Conservation (phyloP, 1,284 basidiomycete genomes). For the Hemileia vastatrix region DNA sequence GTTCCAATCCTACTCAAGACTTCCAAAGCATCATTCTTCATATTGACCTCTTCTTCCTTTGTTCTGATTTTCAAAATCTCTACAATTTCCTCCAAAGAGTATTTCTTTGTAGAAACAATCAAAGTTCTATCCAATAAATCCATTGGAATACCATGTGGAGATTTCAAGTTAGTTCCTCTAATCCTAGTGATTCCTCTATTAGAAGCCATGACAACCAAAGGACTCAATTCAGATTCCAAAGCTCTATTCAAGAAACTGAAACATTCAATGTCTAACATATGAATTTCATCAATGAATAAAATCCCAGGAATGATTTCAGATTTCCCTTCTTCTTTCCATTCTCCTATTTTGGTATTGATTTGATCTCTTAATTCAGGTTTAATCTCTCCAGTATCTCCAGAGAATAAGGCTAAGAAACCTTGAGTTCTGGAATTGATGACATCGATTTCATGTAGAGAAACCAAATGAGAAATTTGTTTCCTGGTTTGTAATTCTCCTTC, state of each 20-base stretch:
- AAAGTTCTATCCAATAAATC: constrained; percentile 89
- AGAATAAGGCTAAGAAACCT: constrained; percentile 59
- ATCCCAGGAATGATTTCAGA: constrained; percentile 96
- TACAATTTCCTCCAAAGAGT: constrained; percentile 69
- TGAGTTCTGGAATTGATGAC: constrained; percentile 98
- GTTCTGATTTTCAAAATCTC: constrained; percentile 91
- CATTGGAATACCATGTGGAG: constrained; percentile 87
- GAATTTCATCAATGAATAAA: constrained; percentile 54
- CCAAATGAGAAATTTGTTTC: constrained; percentile 92
- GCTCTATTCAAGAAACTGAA: constrained; percentile 97
- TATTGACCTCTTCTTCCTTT: constrained; percentile 89
- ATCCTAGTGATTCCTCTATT: constrained; percentile 92
- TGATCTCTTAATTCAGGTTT: constrained; percentile 93
- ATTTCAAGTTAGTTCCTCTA: constrained; percentile 85
- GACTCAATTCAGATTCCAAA: constrained; percentile 82
- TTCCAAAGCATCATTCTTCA: constrained; percentile 62
- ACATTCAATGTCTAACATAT: constrained; percentile 99
- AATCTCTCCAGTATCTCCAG: constrained; percentile 92
- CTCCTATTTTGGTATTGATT: constrained; percentile 91
- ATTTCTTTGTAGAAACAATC: constrained; percentile 89
- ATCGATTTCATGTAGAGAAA: constrained; percentile 96
- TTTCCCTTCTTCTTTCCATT: constrained; percentile 98
- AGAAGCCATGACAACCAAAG: constrained; percentile 95
- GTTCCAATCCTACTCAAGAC: constrained; percentile 75
- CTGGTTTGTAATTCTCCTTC: constrained; percentile 96